Evolutionary conservation across 2,329 filamentous ascomycete species (phyloP).

Genomic region (Aspergillus luchuensis): DNA sequence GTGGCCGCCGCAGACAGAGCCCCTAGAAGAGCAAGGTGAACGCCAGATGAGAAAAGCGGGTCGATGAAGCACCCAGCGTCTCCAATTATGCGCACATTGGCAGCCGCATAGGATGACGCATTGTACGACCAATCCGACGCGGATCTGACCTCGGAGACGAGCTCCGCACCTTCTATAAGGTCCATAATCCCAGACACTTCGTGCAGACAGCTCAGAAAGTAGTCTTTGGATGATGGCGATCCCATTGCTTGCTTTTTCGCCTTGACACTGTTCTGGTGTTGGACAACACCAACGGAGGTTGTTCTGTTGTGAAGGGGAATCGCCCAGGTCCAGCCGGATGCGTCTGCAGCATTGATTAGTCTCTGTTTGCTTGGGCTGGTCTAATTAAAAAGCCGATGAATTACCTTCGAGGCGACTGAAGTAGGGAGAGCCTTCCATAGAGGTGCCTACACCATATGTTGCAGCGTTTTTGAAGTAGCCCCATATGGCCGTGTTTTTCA

Average conservation of each 20-base stretch:
- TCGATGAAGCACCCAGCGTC: slow-evolving; percentile 56
- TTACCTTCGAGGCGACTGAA: slow-evolving; percentile 19
- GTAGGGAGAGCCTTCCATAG: slow-evolving; percentile 11
- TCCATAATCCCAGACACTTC: slow-evolving; percentile 30
- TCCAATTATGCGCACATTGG: slow-evolving; percentile 46
- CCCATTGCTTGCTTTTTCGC: slow-evolving; percentile 14
- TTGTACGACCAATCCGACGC: slow-evolving; percentile 55
- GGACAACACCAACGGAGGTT: slow-evolving; percentile 4
- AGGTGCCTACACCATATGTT: slow-evolving; percentile 11
- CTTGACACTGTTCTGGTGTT: slow-evolving; percentile 8
- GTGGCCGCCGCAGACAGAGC: slow-evolving; percentile 51
- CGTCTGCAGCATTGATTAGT: neutral
- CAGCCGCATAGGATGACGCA: slow-evolving; percentile 46
- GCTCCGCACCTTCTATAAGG: slow-evolving; percentile 37
- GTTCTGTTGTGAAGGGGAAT: neutral
- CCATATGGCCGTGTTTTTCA: slow-evolving; percentile 56
- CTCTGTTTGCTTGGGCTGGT: neutral
- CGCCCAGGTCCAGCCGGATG: neutral
- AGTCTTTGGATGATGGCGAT: neutral
- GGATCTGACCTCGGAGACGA: slow-evolving; percentile 41
- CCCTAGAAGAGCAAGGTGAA: slow-evolving; percentile 49
- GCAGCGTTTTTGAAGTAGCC: slow-evolving; percentile 47
- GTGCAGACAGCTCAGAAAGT: neutral
- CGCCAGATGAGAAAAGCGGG: slow-evolving; percentile 52
- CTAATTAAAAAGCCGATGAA: too few species aligned